Percentiles rank a stretch among this genome's conserved stretches.
Evolutionary conservation across 208 protist species (phyloP).

Genomic region (Trichomonas tenax): DNA sequence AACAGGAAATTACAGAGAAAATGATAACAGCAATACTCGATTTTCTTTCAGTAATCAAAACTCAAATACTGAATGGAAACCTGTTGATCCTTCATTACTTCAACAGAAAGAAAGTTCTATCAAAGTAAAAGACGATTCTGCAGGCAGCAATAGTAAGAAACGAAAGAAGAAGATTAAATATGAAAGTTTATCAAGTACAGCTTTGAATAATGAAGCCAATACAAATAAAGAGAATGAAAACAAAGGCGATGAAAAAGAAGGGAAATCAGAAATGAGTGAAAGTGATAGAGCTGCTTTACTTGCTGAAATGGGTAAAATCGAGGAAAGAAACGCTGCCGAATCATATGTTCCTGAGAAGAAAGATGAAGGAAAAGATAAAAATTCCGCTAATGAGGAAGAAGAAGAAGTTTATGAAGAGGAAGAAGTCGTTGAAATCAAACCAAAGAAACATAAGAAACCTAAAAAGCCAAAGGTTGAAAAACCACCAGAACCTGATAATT

Average conservation of each 20-base stretch:
- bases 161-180: not conserved
- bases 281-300: not conserved
- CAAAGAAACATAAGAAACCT: not conserved
- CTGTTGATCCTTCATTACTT: not conserved
- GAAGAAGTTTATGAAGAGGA: not conserved
- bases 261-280: not conserved
- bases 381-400: not conserved
- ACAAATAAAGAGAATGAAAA: not conserved
- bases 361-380: not conserved
- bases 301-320: not conserved
- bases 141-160: no score
- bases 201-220: not conserved
- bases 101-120: not conserved
- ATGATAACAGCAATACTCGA: no score
- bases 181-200: not conserved
- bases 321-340: not conserved
- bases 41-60: no score
- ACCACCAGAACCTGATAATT: not conserved
- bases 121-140: not conserved
- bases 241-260: not conserved
- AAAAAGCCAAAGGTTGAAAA: not conserved
- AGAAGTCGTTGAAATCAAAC: not conserved
- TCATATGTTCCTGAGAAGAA: not conserved
- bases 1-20: no score
- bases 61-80: no score